Evolutionary conservation across 306 rosid species (phyloP), one percentile per base, ranked within the genome.

Genomic region (Casuarina equisetifolia): DNA sequence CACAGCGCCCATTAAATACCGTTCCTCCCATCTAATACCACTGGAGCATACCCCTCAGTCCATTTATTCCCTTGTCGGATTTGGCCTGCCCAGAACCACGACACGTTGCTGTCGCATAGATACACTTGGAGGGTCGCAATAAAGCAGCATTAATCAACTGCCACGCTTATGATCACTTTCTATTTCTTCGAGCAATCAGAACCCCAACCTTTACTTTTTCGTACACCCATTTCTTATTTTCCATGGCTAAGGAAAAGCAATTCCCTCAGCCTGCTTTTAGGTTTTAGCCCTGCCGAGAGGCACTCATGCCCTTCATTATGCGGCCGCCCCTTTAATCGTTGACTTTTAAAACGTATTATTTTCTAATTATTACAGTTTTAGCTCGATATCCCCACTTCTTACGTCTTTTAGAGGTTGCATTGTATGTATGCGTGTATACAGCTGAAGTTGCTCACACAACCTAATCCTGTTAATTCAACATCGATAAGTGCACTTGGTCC

Each of bases 301-400:
- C 52, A 36, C 70, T 61, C 43, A 2, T 68, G 49, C 78, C 5
- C 57, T 69, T 46, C 7, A 45, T 54, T 38, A 59, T 40, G 80
- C 80, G 73, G 84, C 84, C 40, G 76, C 80, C 78, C 12, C 42
- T 66, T 55, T 48, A 17, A 45, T n/a, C 9, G 83, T 79, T 79
- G 74, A 79, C 83, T 73, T 39, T 59, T 4, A n/a, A 9, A n/a
- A 13, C 0, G 9, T 4, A 3, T 16, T 12, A 48, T 76, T 64
- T 64, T 46, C 9, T 35, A 43, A n/a, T 43, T 39, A 19, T 12
- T 9, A 63, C 49, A 44, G 25, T 59, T 13, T 25, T 25, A 25
- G 32, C 32, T 25, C 32, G 32, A 25, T 25, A 25, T 25, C 32
- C 32, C 32, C 1, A 1, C 32, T 25, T 25, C 32, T 25, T 25